A percentile compares a stretch with the other conserved stretches of the same genome.
phyloP scores from a whole-genome alignment of 73 alveolate genomes.

The Diophrys appendiculata region DNA sequence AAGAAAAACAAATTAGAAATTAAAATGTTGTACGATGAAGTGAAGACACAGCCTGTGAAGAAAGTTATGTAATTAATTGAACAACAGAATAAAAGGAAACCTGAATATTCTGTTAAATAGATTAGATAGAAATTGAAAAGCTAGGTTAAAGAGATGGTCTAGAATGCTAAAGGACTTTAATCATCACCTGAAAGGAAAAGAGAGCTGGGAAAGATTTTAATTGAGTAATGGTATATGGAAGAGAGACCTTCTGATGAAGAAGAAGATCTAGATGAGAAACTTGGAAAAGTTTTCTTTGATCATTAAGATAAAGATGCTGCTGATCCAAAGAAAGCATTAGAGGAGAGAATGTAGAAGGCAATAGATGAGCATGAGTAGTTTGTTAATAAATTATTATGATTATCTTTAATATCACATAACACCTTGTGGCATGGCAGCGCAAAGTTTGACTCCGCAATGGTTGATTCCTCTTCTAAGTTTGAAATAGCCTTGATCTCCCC shows the following conservation, averaged over 20 bases:
- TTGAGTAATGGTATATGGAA: neutral
- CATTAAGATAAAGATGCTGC: neutral
- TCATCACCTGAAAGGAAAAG: neutral
- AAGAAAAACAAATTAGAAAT: neutral
- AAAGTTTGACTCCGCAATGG: constrained; percentile 37
- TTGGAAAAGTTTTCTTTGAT: neutral
- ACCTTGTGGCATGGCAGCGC: constrained; percentile 63
- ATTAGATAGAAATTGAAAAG: no score
- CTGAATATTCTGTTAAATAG: neutral
- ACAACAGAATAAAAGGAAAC: neutral
- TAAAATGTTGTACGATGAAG: neutral
- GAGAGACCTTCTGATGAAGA: neutral
- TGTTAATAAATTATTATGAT: no score
- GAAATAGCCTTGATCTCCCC: constrained; percentile 56
- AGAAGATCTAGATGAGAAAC: neutral
- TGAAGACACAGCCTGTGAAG: neutral
- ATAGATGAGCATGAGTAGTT: no score
- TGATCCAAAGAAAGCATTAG: neutral
- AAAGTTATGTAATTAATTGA: no score
- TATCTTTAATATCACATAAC: no score
- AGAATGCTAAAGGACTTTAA: no score
- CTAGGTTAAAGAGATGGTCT: no score
- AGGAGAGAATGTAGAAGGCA: no score
- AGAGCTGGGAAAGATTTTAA: neutral
- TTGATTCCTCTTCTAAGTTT: constrained; percentile 30